Conservation (phyloP, 805 yeast genomes). For the Ascoidea asiatica region DNA sequence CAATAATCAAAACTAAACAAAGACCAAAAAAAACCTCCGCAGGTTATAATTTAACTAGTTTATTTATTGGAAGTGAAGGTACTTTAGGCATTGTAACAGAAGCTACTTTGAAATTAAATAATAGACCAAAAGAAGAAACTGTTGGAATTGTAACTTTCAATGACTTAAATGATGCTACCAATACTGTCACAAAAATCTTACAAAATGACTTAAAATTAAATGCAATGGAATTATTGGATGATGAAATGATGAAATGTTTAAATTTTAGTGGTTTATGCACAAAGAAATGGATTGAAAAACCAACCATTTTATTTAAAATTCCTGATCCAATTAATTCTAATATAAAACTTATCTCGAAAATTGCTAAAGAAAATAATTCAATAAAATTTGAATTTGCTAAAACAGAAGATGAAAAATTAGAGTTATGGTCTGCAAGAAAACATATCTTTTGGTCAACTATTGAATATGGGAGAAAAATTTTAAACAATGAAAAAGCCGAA, state of each 20-base stretch:
- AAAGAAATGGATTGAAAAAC: conserved; percentile 41
- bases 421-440: conserved; percentile 67
- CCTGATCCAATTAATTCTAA: conserved; percentile 26
- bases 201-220: conserved; percentile 37
- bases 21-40: conserved; percentile 72
- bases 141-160: conserved; percentile 63
- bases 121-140: conserved; percentile 48
- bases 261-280: conserved; percentile 39
- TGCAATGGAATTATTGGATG: conserved; percentile 67
- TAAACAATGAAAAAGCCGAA: conserved; percentile 32
- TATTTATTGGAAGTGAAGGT: conserved; percentile 69
- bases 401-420: conserved; percentile 47
- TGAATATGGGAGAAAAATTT: conserved; percentile 44
- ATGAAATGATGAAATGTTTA: conserved; percentile 56
- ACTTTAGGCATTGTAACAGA: conserved; percentile 71
- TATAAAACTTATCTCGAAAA: conserved; percentile 22
- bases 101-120: conserved; percentile 58
- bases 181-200: conserved; percentile 49
- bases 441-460: conserved; percentile 52
- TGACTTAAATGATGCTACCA: conserved; percentile 54
- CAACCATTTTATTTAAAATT: conserved; percentile 53
- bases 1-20: conserved; percentile 56
- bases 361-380: conserved; percentile 42
- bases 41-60: conserved; percentile 66
- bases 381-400: conserved; percentile 48